Evolutionary conservation across 345 rosid genomes (phyloP).

Genomic region (Boechera divaricarpa): DNA sequence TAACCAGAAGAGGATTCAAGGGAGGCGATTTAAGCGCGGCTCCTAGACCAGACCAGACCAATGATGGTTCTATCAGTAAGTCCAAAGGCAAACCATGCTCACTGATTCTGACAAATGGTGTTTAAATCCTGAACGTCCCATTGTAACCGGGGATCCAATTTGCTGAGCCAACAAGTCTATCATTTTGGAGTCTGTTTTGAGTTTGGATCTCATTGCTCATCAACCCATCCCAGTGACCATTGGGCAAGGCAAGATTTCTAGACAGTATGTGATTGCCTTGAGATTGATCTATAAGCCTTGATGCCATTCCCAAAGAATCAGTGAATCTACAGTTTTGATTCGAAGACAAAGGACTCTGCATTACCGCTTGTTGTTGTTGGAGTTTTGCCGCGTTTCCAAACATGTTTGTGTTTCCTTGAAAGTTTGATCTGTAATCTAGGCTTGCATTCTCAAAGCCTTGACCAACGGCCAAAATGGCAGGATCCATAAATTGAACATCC

Average conservation of each 20-base stretch:
- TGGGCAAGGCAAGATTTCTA: constrained; percentile 53
- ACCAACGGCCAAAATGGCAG: constrained; percentile 96
- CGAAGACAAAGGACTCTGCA: constrained; percentile 66
- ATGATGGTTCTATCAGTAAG: constrained; percentile 18
- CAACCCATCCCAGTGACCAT: constrained; percentile 82
- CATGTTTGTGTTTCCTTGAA: constrained; percentile 53
- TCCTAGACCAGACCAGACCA: constrained; percentile 23
- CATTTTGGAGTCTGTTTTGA: constrained; percentile 67
- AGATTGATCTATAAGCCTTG: constrained; percentile 70
- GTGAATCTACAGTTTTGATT: constrained; percentile 61
- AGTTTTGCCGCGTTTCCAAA: constrained; percentile 68
- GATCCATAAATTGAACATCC: constrained; percentile 83
- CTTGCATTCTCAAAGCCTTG: constrained; percentile 62
- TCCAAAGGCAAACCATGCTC: constrained; percentile 5
- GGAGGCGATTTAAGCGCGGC: constrained; percentile 4
- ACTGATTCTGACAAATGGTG: constrained; percentile 22
- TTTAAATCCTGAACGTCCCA: constrained; percentile 78
- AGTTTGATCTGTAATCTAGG: constrained; percentile 63
- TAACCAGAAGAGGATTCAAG: constrained; percentile 27
- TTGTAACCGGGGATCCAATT: constrained; percentile 65
- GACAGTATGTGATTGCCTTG: constrained; percentile 55
- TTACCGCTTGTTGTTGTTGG: constrained; percentile 55
- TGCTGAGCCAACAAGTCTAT: constrained; percentile 68
- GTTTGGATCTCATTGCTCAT: constrained; percentile 69
- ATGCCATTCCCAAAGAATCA: constrained; percentile 64